Evolutionary conservation across 192 early-diverging fungal genomes (phyloP), one percentile per base, ranked within the genome.

Genomic region (Backusella morwellensis): DNA sequence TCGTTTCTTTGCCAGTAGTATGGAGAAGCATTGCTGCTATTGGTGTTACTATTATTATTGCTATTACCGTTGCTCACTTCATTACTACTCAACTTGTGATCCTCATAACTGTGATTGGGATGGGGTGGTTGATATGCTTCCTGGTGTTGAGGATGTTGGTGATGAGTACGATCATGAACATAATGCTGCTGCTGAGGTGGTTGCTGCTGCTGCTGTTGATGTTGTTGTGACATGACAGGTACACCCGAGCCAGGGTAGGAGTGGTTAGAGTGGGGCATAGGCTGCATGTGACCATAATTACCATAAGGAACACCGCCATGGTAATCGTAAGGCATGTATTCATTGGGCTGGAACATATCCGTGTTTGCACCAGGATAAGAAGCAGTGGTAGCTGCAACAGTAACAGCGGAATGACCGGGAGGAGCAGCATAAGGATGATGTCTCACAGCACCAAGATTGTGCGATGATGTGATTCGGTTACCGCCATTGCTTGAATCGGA

Each of bases 351-450:
- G 29, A 72, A 72, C 40, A 72, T 41, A 32, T 72, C 40, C 14
- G 70, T 17, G 14, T 40, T 72, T 17, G 70, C 44, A 17, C 40
- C 70, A 72, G 41, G 41, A 50, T 44, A 44, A 26, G 70, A 15
- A 72, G 70, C 35, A 36, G 73, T n/a, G 70, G 66, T 47, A 70
- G 75, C 75, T 69, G 78, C 50, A 41, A 66, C 77, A 12, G 15
- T 19, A 15, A n/a, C 14, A 72, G 23, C 35, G 47, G 73, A 63
- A 72, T 75, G 76, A 70, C 80, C 74, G 68, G 77, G 47, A 36
- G 78, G 63, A 12, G 42, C n/a, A 26, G 36, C 23, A 72, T n/a
- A 44, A 56, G 75, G 50, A 34, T 77, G 54, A 63, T 72, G 40
- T 44, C 42, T 36, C 6, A 34, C 29, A 23, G 34, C 11, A 34